phyloP scores from a whole-genome alignment of 768 basidiomycete species.

The Lyophyllum atratum region DNA sequence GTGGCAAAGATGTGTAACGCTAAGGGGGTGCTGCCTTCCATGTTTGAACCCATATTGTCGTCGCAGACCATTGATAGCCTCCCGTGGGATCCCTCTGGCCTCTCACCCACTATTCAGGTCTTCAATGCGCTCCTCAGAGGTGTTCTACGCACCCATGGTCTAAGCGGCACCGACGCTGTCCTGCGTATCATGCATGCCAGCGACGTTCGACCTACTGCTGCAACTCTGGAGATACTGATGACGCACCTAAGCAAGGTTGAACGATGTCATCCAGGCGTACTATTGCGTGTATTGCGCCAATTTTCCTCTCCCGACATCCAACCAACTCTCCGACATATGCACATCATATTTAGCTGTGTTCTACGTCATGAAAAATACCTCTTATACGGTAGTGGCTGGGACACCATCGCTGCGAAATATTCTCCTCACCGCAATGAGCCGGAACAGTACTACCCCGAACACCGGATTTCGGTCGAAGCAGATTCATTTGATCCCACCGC shows the following conservation, averaged over 20 bases:
- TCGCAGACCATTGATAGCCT: conserved; percentile 18
- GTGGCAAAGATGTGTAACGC: conserved; percentile 47
- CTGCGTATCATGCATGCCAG: conserved; percentile 57
- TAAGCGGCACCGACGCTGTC: conserved; percentile 46
- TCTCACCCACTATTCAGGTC: conserved; percentile 44
- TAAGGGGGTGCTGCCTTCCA: conserved; percentile 24
- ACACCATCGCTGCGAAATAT: conserved; percentile 38
- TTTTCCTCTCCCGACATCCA: conserved; percentile 42
- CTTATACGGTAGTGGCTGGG: conserved; percentile 49
- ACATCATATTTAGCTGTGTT: conserved; percentile 53
- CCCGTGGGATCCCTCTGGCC: conserved; percentile 29
- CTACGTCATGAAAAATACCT: conserved; percentile 53
- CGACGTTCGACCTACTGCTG: conserved; percentile 50
- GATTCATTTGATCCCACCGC: conserved; percentile 50
- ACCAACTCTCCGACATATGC: conserved; percentile 59
- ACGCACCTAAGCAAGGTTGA: conserved; percentile 48
- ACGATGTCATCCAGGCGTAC: conserved; percentile 41
- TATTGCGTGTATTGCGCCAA: conserved; percentile 49
- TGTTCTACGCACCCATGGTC: conserved; percentile 47
- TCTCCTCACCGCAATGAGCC: conserved; percentile 29
- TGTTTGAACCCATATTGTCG: conserved; percentile 27
- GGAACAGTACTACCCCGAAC: conserved; percentile 14
- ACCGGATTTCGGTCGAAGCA: conserved; percentile 24
- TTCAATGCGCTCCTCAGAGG: conserved; percentile 66
- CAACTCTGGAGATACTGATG: conserved; percentile 59